Base-by-base conservation (phyloP, 768 basidiomycete species). In the Tulasnella sp. region DNA sequence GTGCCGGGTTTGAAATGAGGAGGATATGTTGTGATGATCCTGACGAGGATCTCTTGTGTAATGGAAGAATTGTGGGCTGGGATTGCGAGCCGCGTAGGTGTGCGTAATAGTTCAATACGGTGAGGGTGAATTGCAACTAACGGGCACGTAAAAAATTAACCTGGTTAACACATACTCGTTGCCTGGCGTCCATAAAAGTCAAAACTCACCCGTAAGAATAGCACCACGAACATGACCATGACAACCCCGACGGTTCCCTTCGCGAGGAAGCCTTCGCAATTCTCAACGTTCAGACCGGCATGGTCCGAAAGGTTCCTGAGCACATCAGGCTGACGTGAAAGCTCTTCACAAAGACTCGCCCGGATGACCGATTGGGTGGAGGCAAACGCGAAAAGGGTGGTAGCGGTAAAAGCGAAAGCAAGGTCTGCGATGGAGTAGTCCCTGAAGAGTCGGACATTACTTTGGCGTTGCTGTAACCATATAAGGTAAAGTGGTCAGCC, bases 371-470 rank as follows among this genome's bases (percentile, higher is more conserved):
- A 68, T 51, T 75, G 77, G 69, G 84, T 83, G 1, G 82, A 77
- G 7, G 76, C 77, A 67, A 84, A 85, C 5, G 79, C 78, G 52
- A 78, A 77, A 32, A 82, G 56, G 15, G 77, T 67, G 10, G 84
- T 78, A 43, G 79, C 77, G 56, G 86, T 73, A 4, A 81, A 75
- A 69, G 80, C 80, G 71, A 86, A 85, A 3, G 78, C 77, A 67
- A 89, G 82, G 71, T 89, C 86, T 53, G 84, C 87, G 63, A 87
- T 81, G 58, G 86, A 81, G 64, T 84, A 88, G 73, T 87, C 86
- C 63, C 87, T 82, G 73, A 88, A 90, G 65, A 90, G 82, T 56
- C 85, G 84, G 52, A 90, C 80, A 63, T 82, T 80, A 0, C 80
- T 72, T 3, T 82, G 74, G 62, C 79, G 79, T 67, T 74, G 78